Conservation (phyloP, 257 asterid species). For the Solanum peruvianum region DNA sequence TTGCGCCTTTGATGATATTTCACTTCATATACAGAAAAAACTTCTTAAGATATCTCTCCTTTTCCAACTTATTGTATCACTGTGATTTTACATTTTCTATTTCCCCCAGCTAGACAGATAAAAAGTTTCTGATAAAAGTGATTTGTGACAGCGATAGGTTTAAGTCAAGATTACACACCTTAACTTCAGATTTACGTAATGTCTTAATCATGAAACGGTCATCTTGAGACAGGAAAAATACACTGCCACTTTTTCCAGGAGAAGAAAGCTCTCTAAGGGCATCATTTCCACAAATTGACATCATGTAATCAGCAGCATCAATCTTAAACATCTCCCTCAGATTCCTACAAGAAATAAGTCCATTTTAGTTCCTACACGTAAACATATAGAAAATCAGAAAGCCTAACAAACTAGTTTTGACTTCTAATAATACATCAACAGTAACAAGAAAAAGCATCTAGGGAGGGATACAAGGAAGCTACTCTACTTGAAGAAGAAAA, state of each 20-base stretch:
- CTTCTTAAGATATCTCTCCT: not conserved
- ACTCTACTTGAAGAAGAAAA: not conserved
- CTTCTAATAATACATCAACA: not conserved
- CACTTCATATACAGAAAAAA: not conserved
- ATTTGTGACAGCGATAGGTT: not conserved
- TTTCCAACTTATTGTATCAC: not conserved
- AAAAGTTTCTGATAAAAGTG: not conserved
- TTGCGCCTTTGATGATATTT: not conserved
- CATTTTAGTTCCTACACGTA: constrained; percentile 6
- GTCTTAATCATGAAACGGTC: constrained; percentile 98
- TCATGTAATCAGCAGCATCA: constrained; percentile 98
- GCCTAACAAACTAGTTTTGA: not conserved
- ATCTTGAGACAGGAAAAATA: constrained; percentile 89
- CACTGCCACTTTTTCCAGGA: constrained; percentile 99
- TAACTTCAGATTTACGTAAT: constrained; percentile 88
- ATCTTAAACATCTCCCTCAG: constrained; percentile 93
- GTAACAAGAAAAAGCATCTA: not conserved
- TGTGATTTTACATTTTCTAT: not conserved
- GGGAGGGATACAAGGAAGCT: not conserved
- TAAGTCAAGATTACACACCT: constrained; percentile 40
- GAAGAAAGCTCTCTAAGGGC: constrained; percentile 95
- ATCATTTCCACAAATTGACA: constrained; percentile 96
- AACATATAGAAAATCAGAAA: not conserved
- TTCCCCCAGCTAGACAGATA: not conserved
- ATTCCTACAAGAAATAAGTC: constrained; percentile 34